Percentiles rank a stretch among this genome's conserved stretches.
Evolutionary conservation across 225 moss, liverwort and hornwort species (phyloP).

Genomic region (Ulota crispa): DNA sequence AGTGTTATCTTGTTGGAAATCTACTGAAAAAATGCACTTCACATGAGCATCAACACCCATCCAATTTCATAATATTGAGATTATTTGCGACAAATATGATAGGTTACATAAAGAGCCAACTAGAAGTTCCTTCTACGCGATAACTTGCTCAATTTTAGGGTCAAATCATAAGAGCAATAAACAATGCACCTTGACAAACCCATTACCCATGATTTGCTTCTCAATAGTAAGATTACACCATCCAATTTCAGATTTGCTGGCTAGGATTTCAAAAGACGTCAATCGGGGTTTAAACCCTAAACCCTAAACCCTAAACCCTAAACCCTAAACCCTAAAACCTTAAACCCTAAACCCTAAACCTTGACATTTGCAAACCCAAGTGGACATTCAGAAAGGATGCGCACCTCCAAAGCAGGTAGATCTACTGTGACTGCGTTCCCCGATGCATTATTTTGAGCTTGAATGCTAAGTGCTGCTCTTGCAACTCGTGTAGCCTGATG

Average conservation of each 20-base stretch:
- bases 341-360: constrained; percentile 11
- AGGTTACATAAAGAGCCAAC: not conserved
- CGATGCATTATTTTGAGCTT: constrained; percentile 32
- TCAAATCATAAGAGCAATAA: not conserved
- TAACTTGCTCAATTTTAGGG: not conserved
- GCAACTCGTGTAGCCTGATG: constrained; percentile 59
- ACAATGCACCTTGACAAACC: not conserved
- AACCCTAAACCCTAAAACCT: constrained; percentile 16
- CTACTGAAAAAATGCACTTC: not conserved
- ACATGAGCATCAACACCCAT: not conserved
- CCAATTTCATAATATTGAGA: not conserved
- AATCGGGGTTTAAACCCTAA: not conserved
- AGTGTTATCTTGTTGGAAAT: not conserved
- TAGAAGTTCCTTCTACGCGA: not conserved
- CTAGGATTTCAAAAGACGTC: not conserved
- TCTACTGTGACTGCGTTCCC: constrained; percentile 56
- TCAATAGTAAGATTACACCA: not conserved
- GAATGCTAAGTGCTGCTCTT: constrained; percentile 57
- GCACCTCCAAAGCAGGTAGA: constrained; percentile 67
- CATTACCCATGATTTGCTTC: not conserved
- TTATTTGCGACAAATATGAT: not conserved
- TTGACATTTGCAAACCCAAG: not conserved
- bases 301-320: not conserved
- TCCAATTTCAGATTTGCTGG: not conserved
- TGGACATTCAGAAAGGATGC: not conserved